These are phyloP conservation scores for Phytopythium vexans DNA, from an alignment of 352 stramenopile genomes.

Conservation along the genomic window DNA sequence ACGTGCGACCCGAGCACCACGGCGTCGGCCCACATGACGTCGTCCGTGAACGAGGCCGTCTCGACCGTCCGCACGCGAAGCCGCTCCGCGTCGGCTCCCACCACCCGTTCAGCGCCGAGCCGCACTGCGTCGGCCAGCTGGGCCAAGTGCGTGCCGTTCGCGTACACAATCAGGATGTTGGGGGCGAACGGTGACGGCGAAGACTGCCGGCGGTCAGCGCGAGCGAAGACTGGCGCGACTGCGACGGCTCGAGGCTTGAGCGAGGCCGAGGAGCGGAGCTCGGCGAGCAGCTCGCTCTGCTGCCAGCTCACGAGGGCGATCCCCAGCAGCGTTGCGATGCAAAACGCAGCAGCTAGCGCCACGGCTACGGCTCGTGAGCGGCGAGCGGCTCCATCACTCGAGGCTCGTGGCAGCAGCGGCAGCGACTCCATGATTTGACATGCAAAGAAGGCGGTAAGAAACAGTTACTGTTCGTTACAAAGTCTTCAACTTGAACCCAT, in stretches of 20 bases:
- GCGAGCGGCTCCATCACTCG: background rate
- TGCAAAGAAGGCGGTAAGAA: background rate
- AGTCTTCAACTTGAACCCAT: background rate
- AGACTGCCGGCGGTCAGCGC: background rate
- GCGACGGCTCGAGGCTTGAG: background rate
- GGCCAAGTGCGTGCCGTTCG: slow-evolving; percentile 62
- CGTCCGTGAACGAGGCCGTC: slow-evolving; percentile 69
- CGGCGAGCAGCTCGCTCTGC: slow-evolving; percentile 1
- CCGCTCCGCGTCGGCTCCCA: slow-evolving; percentile 26
- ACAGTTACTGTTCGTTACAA: background rate
- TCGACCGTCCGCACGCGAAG: slow-evolving; percentile 54
- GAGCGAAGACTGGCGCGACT: background rate
- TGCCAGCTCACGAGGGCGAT: background rate
- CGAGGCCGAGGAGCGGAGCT: background rate
- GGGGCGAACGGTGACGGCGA: background rate
- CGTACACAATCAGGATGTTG: slow-evolving; percentile 72
- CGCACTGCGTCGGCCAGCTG: slow-evolving; percentile 72
- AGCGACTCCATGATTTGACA: slow-evolving; percentile 2
- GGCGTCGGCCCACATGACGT: slow-evolving; percentile 82
- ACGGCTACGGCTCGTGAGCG: background rate
- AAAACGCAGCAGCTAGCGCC: background rate
- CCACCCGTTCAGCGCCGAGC: slow-evolving; percentile 30
- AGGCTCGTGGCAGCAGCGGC: background rate
- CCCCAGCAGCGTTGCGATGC: background rate
- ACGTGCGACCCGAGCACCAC: slow-evolving; percentile 84